Evolutionary conservation across 2,329 filamentous ascomycete species (phyloP).

Genomic region (Aspergillus sojae): DNA sequence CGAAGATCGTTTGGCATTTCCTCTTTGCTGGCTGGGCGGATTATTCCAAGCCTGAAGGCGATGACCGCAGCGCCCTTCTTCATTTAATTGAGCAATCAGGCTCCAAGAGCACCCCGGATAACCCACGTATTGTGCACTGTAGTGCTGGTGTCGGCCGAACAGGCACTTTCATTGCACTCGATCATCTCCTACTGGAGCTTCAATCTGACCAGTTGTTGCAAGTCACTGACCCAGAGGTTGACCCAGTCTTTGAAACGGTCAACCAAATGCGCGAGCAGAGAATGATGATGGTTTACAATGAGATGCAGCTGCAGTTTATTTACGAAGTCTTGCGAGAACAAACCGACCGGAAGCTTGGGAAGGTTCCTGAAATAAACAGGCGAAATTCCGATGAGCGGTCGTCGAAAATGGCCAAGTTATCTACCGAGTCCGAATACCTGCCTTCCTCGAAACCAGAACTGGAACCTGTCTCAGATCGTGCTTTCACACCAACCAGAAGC

Average conservation of each 20-base stretch:
- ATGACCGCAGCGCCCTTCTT: slow-evolving; percentile 54
- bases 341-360: slow-evolving; percentile 37
- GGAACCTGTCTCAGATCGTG: slow-evolving; percentile 29
- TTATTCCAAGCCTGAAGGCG: slow-evolving; percentile 73
- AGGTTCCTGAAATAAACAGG: slow-evolving; percentile 21
- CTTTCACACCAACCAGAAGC: slow-evolving; percentile 29
- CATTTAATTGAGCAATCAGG: slow-evolving; percentile 53
- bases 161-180: slow-evolving; percentile 94
- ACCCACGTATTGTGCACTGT: slow-evolving; percentile 81
- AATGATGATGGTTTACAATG: slow-evolving; percentile 93
- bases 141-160: slow-evolving; percentile 92
- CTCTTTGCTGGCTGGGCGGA: slow-evolving; percentile 89
- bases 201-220: slow-evolving; percentile 69
- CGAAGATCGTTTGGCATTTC: slow-evolving; percentile 77
- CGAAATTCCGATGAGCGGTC: slow-evolving; percentile 34
- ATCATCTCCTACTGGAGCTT: slow-evolving; percentile 83
- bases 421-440: slow-evolving; percentile 31
- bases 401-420: slow-evolving; percentile 39
- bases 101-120: slow-evolving; percentile 52
- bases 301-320: slow-evolving; percentile 81
- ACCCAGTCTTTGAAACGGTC: slow-evolving; percentile 78
- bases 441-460: slow-evolving; percentile 40
- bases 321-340: slow-evolving; percentile 79
- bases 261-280: slow-evolving; percentile 81
- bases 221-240: slow-evolving; percentile 51